A percentile compares a stretch with the other conserved stretches of the same genome.
These are phyloP conservation scores for Pinus albicaulis DNA, from an alignment of 75 land plant genomes.

Conservation along the genomic window DNA sequence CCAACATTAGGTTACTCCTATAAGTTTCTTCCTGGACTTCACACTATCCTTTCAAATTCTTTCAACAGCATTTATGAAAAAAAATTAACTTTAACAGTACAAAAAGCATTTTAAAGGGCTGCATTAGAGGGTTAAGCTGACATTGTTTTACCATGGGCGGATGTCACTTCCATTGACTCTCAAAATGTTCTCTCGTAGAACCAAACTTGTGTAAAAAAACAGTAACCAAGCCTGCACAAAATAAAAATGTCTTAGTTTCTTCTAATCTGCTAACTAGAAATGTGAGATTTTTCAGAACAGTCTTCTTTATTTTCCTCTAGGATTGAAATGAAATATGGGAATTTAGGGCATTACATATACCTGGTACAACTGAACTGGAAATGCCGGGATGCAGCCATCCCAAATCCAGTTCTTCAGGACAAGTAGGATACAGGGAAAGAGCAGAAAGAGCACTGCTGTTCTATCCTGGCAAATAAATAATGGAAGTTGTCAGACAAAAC, in stretches of 20 bases:
- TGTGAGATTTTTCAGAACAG: not conserved
- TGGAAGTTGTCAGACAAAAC: not conserved
- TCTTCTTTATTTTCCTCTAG: not conserved
- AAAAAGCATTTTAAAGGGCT: not conserved
- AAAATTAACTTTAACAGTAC: not conserved
- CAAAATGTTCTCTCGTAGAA: conserved; percentile 88
- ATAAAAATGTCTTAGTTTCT: conserved; percentile 5
- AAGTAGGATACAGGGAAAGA: conserved; percentile 76
- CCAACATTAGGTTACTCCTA: not conserved
- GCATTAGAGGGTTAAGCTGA: not conserved
- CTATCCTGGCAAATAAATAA: conserved; percentile 70
- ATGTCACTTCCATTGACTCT: conserved; percentile 98
- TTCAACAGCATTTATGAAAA: not conserved
- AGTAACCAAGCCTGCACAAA: conserved; percentile 87
- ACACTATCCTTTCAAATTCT: not conserved
- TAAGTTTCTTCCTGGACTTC: not conserved
- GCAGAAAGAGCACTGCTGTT: conserved; percentile 82
- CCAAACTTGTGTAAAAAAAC: conserved; percentile 89
- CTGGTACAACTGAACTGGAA: conserved; percentile 94
- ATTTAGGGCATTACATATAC: conserved; percentile 21
- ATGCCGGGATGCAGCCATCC: conserved; percentile 92
- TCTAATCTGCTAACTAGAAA: conserved; percentile 7
- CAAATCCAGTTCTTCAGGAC: conserved; percentile 66
- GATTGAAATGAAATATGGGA: not conserved
- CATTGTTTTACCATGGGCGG: conserved; percentile 81